Conservation (phyloP, 202 grass and related monocot genomes). For the Dendrocalamus latiflorus region DNA sequence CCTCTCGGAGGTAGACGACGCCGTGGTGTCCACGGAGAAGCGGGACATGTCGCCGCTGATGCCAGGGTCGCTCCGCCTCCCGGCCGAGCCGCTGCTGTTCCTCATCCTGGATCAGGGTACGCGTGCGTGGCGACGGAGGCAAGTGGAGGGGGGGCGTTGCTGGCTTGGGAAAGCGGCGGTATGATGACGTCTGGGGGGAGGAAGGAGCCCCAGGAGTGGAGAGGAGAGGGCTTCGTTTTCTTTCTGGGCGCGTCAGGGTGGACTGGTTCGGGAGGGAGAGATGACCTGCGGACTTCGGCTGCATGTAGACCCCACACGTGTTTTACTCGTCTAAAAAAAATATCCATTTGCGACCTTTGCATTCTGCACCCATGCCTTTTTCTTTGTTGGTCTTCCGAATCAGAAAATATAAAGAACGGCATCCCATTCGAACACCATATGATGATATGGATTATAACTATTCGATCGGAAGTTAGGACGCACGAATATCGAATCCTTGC, state of each 20-base stretch:
- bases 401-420: no score
- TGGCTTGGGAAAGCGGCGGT: conserved; percentile 23
- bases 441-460: no score
- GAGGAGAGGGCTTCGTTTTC: neutral
- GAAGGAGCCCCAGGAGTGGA: no score
- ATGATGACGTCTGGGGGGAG: neutral
- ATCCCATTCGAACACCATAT: no score
- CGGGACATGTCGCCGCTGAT: conserved; percentile 37
- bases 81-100: neutral
- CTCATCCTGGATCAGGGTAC: conserved; percentile 2
- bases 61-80: conserved; percentile 11
- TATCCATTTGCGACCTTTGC: no score
- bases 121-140: neutral
- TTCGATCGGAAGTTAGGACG: no score
- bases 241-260: neutral
- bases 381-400: no score
- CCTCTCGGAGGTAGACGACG: conserved; percentile 1
- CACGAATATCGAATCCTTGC: no score
- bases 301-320: no score
- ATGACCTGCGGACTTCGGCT: neutral
- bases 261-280: neutral
- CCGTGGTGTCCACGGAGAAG: conserved; percentile 19
- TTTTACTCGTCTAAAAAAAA: no score
- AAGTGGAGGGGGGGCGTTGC: neutral
- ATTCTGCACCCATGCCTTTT: no score